Base-by-base conservation (phyloP, 495 filamentous ascomycete genomes). In the Aspergillus steynii region DNA sequence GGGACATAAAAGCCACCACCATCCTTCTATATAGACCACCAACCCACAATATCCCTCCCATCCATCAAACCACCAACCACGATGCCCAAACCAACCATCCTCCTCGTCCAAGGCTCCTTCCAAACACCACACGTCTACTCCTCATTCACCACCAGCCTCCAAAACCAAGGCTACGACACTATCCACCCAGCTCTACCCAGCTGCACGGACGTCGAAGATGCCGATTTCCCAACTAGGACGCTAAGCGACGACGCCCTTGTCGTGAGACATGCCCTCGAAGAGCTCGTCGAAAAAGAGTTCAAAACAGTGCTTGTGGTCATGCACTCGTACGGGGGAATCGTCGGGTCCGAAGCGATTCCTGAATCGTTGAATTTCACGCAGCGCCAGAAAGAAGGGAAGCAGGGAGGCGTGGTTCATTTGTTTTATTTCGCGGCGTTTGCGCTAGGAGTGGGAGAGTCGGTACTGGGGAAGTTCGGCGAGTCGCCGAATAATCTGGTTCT, bases 251-350 rank as follows among this genome's bases (percentile, higher is more conserved):
- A 61, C 29, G 53, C 60, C 20, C 6, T 6, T 3, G 31, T 10
- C 10, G 25, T 61, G 15, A 61, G 48, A 4, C 32, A 29, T 45
- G 49, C 32, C 9, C 9, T 61, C 9, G 32, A 61, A 26, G 46
- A 47, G 15, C 25, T 53, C 9, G 32, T 61, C 7, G 53, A 57
- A 7, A 26, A 50, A 3, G 60, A 61, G 25, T 53, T 37, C 3
- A 57, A 53, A 49, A 15, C 14, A 0, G 54, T 61, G 3, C 47
- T 53, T 1, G 31, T 61, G 26, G 53, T 32, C 4, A 61, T 61
- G 60, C 60, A 57, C 32, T 56, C 60, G 14, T 57, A 61, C 53
- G 60, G 60, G 0, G 53, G 60, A 1, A 52, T 52, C 25, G 60
- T 61, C 2, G 60, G 60, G 2, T 52, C 45, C 26, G 49, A 51